These are phyloP conservation scores for Phaeosphaeriaceae sp. DNA, from an alignment of 2,329 filamentous ascomycete species.

Conservation along the genomic window DNA sequence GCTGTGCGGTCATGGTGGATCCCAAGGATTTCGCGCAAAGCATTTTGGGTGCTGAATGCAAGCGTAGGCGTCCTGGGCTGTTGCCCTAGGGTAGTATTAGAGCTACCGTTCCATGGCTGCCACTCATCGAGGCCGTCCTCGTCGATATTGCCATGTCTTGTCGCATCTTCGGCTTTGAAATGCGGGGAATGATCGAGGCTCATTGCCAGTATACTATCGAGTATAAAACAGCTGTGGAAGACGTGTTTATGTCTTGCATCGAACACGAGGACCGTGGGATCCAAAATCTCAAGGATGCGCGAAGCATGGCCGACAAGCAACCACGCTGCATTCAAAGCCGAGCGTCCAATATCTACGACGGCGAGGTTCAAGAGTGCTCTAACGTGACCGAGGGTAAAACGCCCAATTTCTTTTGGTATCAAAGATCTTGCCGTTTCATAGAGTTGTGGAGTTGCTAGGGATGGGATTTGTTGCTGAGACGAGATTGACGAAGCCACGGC, in stretches of 20 bases:
- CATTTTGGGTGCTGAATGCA: conserved; percentile 62
- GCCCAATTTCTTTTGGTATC: conserved; percentile 38
- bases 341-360: conserved; percentile 67
- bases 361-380: conserved; percentile 59
- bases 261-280: conserved; percentile 38
- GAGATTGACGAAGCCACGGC: conserved; percentile 41
- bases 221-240: conserved; percentile 65
- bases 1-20: conserved; percentile 24
- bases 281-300: conserved; percentile 57
- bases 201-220: conserved; percentile 66
- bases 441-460: conserved; percentile 21
- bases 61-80: conserved; percentile 45
- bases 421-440: conserved; percentile 39
- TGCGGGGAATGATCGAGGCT: conserved; percentile 60
- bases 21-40: conserved; percentile 48
- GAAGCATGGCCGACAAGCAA: conserved; percentile 70
- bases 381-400: conserved; percentile 49
- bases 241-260: conserved; percentile 49
- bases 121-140: conserved; percentile 77
- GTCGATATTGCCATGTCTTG: conserved; percentile 58
- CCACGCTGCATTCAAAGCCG: conserved; percentile 67
- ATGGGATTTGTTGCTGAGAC: conserved; percentile 1
- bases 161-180: conserved; percentile 57
- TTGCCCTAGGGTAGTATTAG: conserved; percentile 54
- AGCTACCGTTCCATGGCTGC: conserved; percentile 66